Evolutionary conservation across 2,329 filamentous ascomycete genomes (phyloP), one percentile per base, ranked within the genome.

Genomic region (Ophiostoma ips): DNA sequence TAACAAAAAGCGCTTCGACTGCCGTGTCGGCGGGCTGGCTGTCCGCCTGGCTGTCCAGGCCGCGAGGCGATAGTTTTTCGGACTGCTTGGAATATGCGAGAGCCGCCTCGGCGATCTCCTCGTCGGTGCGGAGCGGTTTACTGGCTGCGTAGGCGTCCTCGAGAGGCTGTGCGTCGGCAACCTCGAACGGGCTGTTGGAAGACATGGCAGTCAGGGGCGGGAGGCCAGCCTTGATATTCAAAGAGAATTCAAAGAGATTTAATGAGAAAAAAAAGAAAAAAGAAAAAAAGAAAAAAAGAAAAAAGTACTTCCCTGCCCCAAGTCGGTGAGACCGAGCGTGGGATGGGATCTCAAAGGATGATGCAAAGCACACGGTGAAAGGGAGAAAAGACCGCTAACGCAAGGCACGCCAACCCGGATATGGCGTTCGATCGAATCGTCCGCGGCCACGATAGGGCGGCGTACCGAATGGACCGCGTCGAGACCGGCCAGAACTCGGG

Each of bases 1-100:
- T 89, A 31, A 82, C 66, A 53, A 75, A 79, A n/a, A 65, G 72
- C 30, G 83, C 82, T 59, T 81, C 71, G 46, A 81, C 67, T 1
- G 81, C 81, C 13, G 78, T 71, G 5, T 69, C 68, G 47, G 65
- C 52, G 5, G 36, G 18, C 19, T 40, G 28, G 8, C 12, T 28
- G 11, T 37, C 35, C 1, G 10, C 40, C 19, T 35, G 56, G 35
- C 59, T 55, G 12, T 60, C 50, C 2, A 60, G 59, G 3, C 62
- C 61, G 34, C 67, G 62, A 40, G 68, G 65, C 0, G 75, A 75
- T 10, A 79, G 65, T 56, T 75, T 78, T 59, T 75, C 69, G 8
- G 81, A 73, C 60, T 87, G 82, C 7, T 73, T 69, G 1, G 74
- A 67, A 57, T 80, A 85, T 40, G 78, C 71, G 47, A 74, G 66